Evolutionary conservation across 495 filamentous ascomycete genomes (phyloP), one percentile per base, ranked within the genome.

Genomic region (Podospora sp.): DNA sequence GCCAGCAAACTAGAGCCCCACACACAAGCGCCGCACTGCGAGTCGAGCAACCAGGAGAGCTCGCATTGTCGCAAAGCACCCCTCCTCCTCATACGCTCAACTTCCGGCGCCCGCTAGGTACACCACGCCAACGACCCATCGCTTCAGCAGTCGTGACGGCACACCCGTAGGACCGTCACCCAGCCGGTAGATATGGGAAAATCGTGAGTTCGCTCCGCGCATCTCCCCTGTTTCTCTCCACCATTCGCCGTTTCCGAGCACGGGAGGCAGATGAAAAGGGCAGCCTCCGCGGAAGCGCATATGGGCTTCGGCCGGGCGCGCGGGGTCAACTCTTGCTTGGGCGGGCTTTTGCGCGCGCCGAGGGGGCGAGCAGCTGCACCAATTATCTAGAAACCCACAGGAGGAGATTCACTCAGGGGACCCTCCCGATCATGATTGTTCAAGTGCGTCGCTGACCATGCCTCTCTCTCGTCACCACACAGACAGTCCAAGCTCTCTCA

Each of bases 401-500:
- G 40, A 46, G 40, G 14, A 18, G 40, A 46, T 4, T 14, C 40
- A 18, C 40, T 46, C 40, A 46, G 5, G 12, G 40, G 4, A 11
- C 2, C 40, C 4, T 46, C 12, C 40, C 40, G 40, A n/a, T 46
- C 40, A 14, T 6, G 11, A 46, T 46, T 46, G 40, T 46, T 18
- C 40, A 11, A 14, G 40, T 6, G 12, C 40, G 12, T 18, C 33
- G 27, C 57, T 59, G 57, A 59, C 57, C 9, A 21, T 2, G 14
- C 27, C 27, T 14, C 12, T 18, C 40, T 14, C 40, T 18, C 40
- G 40, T 11, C 40, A 14, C 40, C 35, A 14, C 27, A 18, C 62
- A 96, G 92, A 75, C 92, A 95, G 80, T 94, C 91, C 40, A 99
- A 97, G 83, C 91, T 99, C 73, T 96, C 93, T 50, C 92, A 93